A percentile compares a stretch with the other conserved stretches of the same genome.
Evolutionary conservation across 192 early-diverging fungal genomes (phyloP).

Genomic region (Paraglomus brasilianum): DNA sequence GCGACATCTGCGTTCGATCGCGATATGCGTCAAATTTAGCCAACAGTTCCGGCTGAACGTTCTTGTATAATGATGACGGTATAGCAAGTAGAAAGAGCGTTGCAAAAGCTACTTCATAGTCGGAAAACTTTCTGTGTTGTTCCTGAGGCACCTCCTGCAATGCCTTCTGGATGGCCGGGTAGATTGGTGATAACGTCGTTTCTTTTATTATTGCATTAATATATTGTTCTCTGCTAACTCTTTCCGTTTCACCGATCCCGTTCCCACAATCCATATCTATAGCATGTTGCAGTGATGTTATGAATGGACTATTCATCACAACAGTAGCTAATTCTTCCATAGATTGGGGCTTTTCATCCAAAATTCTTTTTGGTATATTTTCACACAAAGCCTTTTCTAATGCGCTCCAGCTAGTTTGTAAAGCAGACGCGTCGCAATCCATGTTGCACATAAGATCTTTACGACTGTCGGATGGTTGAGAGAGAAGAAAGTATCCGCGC

Average conservation of each 20-base stretch:
- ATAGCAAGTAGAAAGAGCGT: constrained; percentile 62
- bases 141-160: constrained; percentile 15
- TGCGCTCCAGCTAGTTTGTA: constrained; percentile 46
- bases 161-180: constrained; percentile 39
- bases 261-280: constrained; percentile 38
- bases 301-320: constrained; percentile 42
- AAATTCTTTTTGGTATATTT: constrained; percentile 50
- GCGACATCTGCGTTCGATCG: constrained; percentile 33
- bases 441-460: constrained; percentile 10
- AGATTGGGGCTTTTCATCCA: constrained; percentile 52
- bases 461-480: constrained; percentile 35
- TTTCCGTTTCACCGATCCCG: constrained; percentile 43
- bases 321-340: constrained; percentile 45
- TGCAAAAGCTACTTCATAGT: constrained; percentile 48
- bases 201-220: constrained; percentile 42
- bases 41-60: constrained; percentile 47
- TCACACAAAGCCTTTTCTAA: constrained; percentile 57
- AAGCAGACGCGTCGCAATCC: background rate
- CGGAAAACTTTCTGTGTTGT: constrained; percentile 21
- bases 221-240: constrained; percentile 40
- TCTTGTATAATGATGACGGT: constrained; percentile 54
- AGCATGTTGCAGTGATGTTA: constrained; percentile 7
- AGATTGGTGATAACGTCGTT: constrained; percentile 42
- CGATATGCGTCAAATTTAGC: constrained; percentile 42
- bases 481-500: constrained; percentile 88